Evolutionary conservation across 148 eudicot species (phyloP), one percentile per base, ranked within the genome.

Genomic region (Rhododendron ovatum): DNA sequence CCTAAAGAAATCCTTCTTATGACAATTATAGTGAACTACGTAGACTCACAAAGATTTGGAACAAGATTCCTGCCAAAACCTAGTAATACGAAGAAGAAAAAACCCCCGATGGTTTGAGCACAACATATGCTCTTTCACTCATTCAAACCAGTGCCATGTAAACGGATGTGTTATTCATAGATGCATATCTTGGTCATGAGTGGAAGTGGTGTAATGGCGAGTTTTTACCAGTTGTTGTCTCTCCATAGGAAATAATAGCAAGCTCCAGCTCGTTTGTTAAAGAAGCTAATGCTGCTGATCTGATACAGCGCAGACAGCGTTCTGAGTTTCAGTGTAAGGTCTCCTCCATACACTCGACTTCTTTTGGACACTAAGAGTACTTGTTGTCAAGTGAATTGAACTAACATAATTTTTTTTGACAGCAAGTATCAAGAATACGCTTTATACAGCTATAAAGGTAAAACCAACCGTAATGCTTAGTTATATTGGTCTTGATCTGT

Each of bases 201-300:
- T 43, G 73, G 67, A 74, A 75, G 81, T 87, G 82, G 87, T 87
- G 82, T 89, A 89, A 89, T 93, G 82, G 87, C 90, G 92, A 91
- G 88, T 88, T 89, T 89, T 63, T 88, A 86, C 88, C 90, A 88
- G 92, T 90, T 89, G 87, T 91, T 86, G 77, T 89, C 87, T 90
- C 85, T 90, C 88, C 85, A 20, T 91, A 97, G 99, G 95, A 86
- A 88, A 75, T 92, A 81, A 89, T 93, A 57, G 86, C 91, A 82
- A 93, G 95, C 91, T 91, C 93, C 33, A 88, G 92, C 86, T 82
- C 92, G 47, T 90, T 89, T 35, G 74, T 90, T 55, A 93, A 92
- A 84, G 91, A 90, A 76, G 98, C 98, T 80, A 86, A 93, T 90
- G 99, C 98, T 86, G 98, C 99, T 89, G 99, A 97, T 85, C 85